A percentile compares a stretch with the other conserved stretches of the same genome.
phyloP scores from a whole-genome alignment of 352 stramenopile genomes.

The Blastocystis hominis region DNA sequence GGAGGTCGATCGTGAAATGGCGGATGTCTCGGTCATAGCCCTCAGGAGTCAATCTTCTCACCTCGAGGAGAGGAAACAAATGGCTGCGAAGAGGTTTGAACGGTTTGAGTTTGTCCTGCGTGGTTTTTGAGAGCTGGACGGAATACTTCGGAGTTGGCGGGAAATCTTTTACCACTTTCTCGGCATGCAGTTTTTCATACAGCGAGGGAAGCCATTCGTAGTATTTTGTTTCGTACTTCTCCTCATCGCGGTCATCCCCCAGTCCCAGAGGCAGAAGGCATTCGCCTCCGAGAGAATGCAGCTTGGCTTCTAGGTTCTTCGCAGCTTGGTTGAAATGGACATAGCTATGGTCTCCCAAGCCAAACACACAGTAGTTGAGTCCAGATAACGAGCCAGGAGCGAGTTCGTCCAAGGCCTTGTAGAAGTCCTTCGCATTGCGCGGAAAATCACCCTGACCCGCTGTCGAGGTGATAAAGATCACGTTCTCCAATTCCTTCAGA shows the following conservation, averaged over 20 bases:
- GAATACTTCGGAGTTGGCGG: conserved; percentile 66
- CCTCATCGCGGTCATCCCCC: conserved; percentile 26
- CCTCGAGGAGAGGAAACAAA: conserved; percentile 70
- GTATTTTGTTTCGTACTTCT: conserved; percentile 37
- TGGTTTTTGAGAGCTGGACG: conserved; percentile 61
- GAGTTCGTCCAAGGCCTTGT: conserved; percentile 66
- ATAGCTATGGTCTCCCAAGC: conserved; percentile 71
- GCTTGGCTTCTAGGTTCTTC: conserved; percentile 68
- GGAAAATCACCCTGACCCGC: conserved; percentile 73
- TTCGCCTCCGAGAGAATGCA: conserved; percentile 68
- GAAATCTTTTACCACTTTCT: conserved; percentile 21
- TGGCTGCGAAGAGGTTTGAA: conserved; percentile 61
- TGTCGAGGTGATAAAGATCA: conserved; percentile 72
- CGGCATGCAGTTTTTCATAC: not conserved
- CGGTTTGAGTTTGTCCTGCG: conserved; percentile 13
- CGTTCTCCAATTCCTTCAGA: conserved; percentile 68
- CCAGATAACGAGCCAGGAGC: conserved; percentile 60
- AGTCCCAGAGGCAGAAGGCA: conserved; percentile 57
- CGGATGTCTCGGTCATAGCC: conserved; percentile 76
- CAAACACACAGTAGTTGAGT: conserved; percentile 71
- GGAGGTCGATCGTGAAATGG: conserved; percentile 75
- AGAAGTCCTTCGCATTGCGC: conserved; percentile 72
- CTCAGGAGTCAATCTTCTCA: conserved; percentile 69
- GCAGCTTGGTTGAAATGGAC: conserved; percentile 75
- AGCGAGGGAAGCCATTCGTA: conserved; percentile 35